A percentile compares a stretch with the other conserved stretches of the same genome.
These are phyloP conservation scores for Coniosporium tulheliwenetii DNA, from an alignment of 2,329 filamentous ascomycete genomes.

Conservation along the genomic window DNA sequence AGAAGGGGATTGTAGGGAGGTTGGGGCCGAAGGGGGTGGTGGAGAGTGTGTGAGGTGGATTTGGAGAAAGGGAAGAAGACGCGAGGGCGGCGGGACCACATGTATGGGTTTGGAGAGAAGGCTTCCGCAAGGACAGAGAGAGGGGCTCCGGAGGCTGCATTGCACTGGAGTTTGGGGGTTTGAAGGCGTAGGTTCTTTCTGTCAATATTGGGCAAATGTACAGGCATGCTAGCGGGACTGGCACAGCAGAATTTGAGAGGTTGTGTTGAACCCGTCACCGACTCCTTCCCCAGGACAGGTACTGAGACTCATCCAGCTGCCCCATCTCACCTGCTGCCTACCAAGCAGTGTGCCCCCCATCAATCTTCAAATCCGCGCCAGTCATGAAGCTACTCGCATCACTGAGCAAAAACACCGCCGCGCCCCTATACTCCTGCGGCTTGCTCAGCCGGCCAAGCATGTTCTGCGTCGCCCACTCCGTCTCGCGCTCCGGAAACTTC, in stretches of 20 bases:
- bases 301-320: too few relatives aligned
- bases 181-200: too few relatives aligned
- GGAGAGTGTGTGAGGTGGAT: slow-evolving; percentile 11
- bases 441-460: slow-evolving; percentile 46
- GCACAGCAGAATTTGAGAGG: too few relatives aligned
- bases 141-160: too few relatives aligned
- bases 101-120: too few relatives aligned
- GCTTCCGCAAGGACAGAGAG: too few relatives aligned
- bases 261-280: too few relatives aligned
- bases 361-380: slow-evolving; percentile 36
- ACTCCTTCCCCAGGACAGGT: too few relatives aligned
- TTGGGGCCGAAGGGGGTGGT: slow-evolving; percentile 15
- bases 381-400: slow-evolving; percentile 38
- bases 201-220: too few relatives aligned
- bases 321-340: slow-evolving; percentile 11
- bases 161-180: too few relatives aligned
- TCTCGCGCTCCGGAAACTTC: slow-evolving; percentile 48
- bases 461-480: slow-evolving; percentile 70
- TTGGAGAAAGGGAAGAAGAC: slow-evolving; percentile 9
- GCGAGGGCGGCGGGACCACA: not conserved
- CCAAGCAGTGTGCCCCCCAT: slow-evolving; percentile 39
- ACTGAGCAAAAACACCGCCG: slow-evolving; percentile 21
- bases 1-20: slow-evolving; percentile 15
- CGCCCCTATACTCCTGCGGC: slow-evolving; percentile 21
- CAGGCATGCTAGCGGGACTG: too few relatives aligned